A percentile compares a stretch with the other conserved stretches of the same genome.
Evolutionary conservation across 495 filamentous ascomycete genomes (phyloP).

Genomic region (Beverwykella pulmonaria): DNA sequence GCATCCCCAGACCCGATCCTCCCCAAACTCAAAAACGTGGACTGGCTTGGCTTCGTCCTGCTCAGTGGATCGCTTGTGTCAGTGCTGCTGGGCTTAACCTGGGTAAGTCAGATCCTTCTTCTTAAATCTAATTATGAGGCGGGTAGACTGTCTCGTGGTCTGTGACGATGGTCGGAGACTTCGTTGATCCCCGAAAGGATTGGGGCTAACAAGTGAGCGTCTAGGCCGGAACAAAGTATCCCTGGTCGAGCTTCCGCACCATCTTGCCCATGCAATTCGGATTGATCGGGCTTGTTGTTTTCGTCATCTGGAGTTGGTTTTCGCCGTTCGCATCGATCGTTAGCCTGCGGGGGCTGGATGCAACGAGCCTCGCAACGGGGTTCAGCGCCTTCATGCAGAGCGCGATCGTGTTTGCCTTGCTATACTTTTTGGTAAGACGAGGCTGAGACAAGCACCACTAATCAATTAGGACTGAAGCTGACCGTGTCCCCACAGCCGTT

Average conservation of each 20-base stretch:
- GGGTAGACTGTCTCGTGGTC: background rate
- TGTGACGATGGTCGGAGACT: background rate
- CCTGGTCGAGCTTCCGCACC: constrained; percentile 52
- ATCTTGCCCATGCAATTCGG: constrained; percentile 44
- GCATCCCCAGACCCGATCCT: constrained; percentile 27
- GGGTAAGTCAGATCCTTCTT: constrained; percentile 40
- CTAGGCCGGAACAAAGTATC: constrained; percentile 52
- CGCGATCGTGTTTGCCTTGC: constrained; percentile 53
- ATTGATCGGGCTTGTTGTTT: constrained; percentile 35
- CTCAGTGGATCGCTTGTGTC: constrained; percentile 50
- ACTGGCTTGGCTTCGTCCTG: constrained; percentile 50
- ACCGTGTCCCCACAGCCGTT: constrained; percentile 47
- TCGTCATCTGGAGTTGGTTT: constrained; percentile 31
- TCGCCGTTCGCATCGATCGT: constrained; percentile 55
- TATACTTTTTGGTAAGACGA: constrained; percentile 57
- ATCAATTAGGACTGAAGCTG: background rate
- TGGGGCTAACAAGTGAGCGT: background rate
- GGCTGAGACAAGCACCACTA: background rate
- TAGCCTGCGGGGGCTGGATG: constrained; percentile 52
- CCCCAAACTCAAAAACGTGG: constrained; percentile 38
- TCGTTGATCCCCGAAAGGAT: background rate
- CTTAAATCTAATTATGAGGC: background rate
- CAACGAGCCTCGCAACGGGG: constrained; percentile 49
- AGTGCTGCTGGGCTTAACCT: constrained; percentile 57
- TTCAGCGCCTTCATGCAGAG: constrained; percentile 55